A percentile compares a stretch with the other conserved stretches of the same genome.
Conservation (phyloP, 768 basidiomycete genomes). For the Grammothele lineata region DNA sequence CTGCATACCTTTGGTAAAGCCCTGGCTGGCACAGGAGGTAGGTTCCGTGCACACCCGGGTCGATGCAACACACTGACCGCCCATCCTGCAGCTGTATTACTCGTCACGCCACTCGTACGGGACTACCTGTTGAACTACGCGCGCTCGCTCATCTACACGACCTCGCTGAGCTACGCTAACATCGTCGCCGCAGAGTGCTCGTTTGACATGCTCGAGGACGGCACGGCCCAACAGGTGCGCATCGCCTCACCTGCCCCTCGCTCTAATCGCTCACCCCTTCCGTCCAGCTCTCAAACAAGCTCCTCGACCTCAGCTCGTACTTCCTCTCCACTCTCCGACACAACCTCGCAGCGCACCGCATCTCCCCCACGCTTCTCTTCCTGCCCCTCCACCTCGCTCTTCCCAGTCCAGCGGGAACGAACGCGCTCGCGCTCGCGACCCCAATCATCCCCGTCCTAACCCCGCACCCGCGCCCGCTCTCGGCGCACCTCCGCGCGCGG, state of each 20-base stretch:
- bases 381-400: constrained; percentile 30
- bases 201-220: constrained; percentile 73
- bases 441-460: constrained; percentile 89
- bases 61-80: constrained; percentile 1
- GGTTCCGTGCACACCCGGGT: constrained; percentile 24
- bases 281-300: constrained; percentile 27
- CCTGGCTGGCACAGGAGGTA: constrained; percentile 80
- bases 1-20: constrained; percentile 95
- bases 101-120: constrained; percentile 67
- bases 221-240: constrained; percentile 54
- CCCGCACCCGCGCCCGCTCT: constrained; percentile 67
- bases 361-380: constrained; percentile 22
- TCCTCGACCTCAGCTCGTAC: constrained; percentile 43
- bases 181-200: constrained; percentile 73
- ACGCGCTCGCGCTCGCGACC: constrained; percentile 34
- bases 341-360: constrained; percentile 22
- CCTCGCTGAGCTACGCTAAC: constrained; percentile 72
- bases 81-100: constrained; percentile 65
- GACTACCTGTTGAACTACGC: constrained; percentile 92
- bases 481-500: constrained; percentile 50
- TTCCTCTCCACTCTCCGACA: constrained; percentile 31
- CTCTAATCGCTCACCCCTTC: constrained; percentile 24
- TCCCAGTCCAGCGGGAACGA: constrained; percentile 13
- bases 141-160: constrained; percentile 88
- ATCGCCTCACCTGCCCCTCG: not conserved